phyloP scores from a whole-genome alignment of 257 asterid genomes.

The Echites panduratus region DNA sequence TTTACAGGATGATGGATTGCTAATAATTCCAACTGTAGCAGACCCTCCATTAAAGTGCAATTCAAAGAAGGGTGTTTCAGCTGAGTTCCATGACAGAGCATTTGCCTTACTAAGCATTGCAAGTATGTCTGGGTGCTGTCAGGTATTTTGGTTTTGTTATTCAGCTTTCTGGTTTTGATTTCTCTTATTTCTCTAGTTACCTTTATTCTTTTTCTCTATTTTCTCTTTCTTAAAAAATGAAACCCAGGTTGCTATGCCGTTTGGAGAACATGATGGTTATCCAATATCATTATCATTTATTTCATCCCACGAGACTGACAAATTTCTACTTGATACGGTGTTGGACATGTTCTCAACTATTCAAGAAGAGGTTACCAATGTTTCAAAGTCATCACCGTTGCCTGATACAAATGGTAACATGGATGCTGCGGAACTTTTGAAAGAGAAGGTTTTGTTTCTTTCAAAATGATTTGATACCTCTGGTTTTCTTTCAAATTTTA shows the following conservation, averaged over 20 bases:
- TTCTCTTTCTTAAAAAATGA: not conserved
- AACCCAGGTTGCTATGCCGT: slow-evolving; percentile 65
- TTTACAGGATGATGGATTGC: slow-evolving; percentile 62
- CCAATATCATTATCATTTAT: slow-evolving; percentile 71
- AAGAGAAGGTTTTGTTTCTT: slow-evolving; percentile 65
- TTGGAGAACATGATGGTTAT: slow-evolving; percentile 61
- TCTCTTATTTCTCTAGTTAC: not conserved
- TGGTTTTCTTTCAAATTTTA: too few relatives aligned
- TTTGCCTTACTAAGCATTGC: slow-evolving; percentile 63
- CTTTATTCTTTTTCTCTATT: not conserved
- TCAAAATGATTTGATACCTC: too few relatives aligned
- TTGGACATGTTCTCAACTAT: slow-evolving; percentile 73
- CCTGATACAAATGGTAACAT: slow-evolving; percentile 47
- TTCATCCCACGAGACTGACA: slow-evolving; percentile 81
- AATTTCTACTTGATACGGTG: slow-evolving; percentile 80
- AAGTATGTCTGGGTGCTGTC: slow-evolving; percentile 83
- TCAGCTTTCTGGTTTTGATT: slow-evolving; percentile 6
- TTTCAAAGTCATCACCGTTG: slow-evolving; percentile 43
- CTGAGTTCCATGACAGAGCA: slow-evolving; percentile 50
- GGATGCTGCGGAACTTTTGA: slow-evolving; percentile 78
- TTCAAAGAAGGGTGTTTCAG: slow-evolving; percentile 37
- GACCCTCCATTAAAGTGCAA: slow-evolving; percentile 66
- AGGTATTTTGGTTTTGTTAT: slow-evolving; percentile 38
- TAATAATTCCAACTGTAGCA: slow-evolving; percentile 75
- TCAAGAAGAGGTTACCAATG: slow-evolving; percentile 51